A percentile compares a stretch with the other conserved stretches of the same genome.
Conservation (phyloP, 768 basidiomycete species). For the Leccinellum albellum region DNA sequence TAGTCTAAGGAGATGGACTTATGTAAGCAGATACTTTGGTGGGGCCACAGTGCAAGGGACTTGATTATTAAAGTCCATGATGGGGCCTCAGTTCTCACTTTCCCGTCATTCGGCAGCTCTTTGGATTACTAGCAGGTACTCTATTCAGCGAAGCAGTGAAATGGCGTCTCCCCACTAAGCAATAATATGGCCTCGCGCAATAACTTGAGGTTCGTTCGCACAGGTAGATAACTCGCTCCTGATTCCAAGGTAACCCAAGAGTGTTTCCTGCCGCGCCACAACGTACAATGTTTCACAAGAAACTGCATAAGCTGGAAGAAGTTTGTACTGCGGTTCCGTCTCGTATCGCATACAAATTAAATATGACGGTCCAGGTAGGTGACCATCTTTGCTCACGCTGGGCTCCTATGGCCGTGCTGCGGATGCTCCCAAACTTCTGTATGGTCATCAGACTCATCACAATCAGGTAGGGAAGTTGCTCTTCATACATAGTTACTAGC, state of each 20-base stretch:
- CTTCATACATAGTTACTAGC: background rate
- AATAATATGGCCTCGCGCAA: background rate
- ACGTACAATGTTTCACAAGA: background rate
- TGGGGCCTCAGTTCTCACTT: too few relatives aligned
- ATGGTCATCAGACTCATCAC: background rate
- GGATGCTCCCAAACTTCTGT: background rate
- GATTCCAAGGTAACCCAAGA: background rate
- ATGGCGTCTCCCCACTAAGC: too few relatives aligned
- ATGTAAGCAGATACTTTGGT: too few relatives aligned
- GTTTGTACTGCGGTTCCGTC: background rate
- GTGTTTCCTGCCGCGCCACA: background rate
- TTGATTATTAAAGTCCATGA: too few relatives aligned
- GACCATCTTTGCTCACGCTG: background rate
- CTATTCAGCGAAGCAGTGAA: too few relatives aligned
- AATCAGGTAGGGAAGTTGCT: background rate
- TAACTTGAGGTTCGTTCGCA: too few relatives aligned
- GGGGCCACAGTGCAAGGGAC: too few relatives aligned
- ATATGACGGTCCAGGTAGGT: background rate
- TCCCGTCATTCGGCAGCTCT: too few relatives aligned
- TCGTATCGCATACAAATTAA: background rate
- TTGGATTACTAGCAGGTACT: too few relatives aligned
- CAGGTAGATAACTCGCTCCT: too few relatives aligned
- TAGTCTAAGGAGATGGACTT: too few relatives aligned
- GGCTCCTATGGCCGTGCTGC: background rate
- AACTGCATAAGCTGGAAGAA: background rate